A percentile compares a stretch with the other conserved stretches of the same genome.
Conservation (phyloP, 805 yeast genomes). For the Kluyveromyces wickerhamii region DNA sequence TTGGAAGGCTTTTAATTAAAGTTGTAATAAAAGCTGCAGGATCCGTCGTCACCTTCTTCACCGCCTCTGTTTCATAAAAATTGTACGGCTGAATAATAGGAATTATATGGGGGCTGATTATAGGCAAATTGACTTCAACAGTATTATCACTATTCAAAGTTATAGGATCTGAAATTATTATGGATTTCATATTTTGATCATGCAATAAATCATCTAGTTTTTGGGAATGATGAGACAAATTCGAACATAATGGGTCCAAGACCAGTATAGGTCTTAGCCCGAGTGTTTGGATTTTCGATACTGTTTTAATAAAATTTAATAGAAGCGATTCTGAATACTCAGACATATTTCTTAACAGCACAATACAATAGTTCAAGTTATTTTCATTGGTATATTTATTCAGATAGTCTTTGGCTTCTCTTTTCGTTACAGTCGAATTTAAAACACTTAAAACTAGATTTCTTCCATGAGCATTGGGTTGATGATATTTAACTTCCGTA, state of each 20-base stretch:
- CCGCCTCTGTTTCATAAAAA: constrained; percentile 46
- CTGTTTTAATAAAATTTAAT: constrained; percentile 16
- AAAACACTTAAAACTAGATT: constrained; percentile 77
- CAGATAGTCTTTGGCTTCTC: constrained; percentile 81
- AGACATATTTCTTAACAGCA: constrained; percentile 22
- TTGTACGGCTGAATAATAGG: constrained; percentile 58
- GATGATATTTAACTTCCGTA: constrained; percentile 11
- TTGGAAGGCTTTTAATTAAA: constrained; percentile 31
- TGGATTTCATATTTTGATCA: constrained; percentile 17
- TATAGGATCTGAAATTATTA: constrained; percentile 21
- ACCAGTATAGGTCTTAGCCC: constrained; percentile 74
- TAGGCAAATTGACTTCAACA: constrained; percentile 23
- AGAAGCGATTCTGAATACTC: constrained; percentile 8
- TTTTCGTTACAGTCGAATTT: constrained; percentile 84
- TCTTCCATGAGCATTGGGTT: constrained; percentile 30
- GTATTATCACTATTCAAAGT: constrained; percentile 12
- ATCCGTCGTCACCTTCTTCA: constrained; percentile 32
- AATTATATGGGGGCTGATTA: constrained; percentile 19
- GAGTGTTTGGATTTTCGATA: constrained; percentile 22
- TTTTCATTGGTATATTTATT: constrained; percentile 45
- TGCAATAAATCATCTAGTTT: constrained; percentile 20
- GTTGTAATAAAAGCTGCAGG: constrained; percentile 31
- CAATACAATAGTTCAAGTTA: constrained; percentile 19
- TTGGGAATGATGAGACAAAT: constrained; percentile 15
- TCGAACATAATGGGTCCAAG: constrained; percentile 33